Conservation (phyloP, 2,329 filamentous ascomycete genomes). For the Helicocarpus griseus region DNA sequence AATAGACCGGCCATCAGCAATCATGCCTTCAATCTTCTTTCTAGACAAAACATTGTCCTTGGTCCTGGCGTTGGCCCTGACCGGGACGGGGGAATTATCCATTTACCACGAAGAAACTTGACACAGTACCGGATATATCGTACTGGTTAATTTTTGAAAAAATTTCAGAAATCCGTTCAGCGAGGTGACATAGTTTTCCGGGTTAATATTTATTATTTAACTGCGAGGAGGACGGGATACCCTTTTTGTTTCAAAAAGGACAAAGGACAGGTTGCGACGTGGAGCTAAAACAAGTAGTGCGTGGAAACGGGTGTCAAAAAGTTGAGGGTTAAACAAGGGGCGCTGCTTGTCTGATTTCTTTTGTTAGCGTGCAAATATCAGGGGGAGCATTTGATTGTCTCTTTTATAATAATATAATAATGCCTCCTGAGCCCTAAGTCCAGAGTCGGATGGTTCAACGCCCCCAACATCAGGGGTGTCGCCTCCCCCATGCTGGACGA, state of each 20-base stretch:
- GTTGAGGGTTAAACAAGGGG: too few species aligned
- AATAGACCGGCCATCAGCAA: constrained; percentile 69
- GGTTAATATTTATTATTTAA: too few species aligned
- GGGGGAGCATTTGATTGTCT: too few species aligned
- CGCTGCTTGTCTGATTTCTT: too few species aligned
- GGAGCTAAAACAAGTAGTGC: too few species aligned
- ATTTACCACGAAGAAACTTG: neutral
- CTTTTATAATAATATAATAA: too few species aligned
- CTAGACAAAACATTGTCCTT: constrained; percentile 47
- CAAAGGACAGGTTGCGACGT: constrained; percentile 1
- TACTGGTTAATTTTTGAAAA: neutral
- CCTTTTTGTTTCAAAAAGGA: neutral
- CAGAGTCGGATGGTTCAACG: too few species aligned
- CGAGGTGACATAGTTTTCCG: neutral
- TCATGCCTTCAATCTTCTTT: constrained; percentile 65
- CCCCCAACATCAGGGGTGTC: neutral
- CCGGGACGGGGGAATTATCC: neutral
- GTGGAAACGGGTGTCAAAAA: neutral
- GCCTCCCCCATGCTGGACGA: neutral
- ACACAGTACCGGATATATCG: neutral
- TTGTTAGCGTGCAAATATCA: too few species aligned
- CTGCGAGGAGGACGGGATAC: neutral
- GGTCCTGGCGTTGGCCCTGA: neutral
- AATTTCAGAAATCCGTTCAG: neutral
- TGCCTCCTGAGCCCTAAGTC: neutral